Conservation (phyloP, 2,329 filamentous ascomycete species). For the Penicillium frequentans region DNA sequence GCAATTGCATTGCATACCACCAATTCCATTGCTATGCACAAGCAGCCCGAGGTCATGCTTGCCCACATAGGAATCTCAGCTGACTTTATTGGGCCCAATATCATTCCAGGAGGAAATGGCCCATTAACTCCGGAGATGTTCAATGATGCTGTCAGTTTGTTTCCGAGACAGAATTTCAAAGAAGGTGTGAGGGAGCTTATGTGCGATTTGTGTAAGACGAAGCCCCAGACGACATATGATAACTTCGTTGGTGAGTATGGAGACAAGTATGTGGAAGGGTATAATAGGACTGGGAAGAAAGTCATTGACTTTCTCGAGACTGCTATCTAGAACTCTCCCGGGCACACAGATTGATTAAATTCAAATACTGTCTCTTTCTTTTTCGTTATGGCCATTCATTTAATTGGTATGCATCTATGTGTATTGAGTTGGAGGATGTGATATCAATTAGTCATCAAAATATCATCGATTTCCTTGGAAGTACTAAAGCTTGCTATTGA, state of each 20-base stretch:
- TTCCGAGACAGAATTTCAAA: slow-evolving; percentile 37
- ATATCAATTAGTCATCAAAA: too few relatives aligned
- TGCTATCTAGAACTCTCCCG: neutral
- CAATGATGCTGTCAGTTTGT: slow-evolving; percentile 32
- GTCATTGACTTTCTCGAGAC: neutral
- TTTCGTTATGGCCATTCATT: too few relatives aligned
- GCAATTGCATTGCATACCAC: slow-evolving; percentile 50
- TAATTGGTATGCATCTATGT: too few relatives aligned
- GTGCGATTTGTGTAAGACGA: slow-evolving; percentile 42
- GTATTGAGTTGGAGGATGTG: too few relatives aligned
- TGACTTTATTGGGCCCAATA: slow-evolving; percentile 40
- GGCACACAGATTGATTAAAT: too few relatives aligned
- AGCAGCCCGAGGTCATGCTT: slow-evolving; percentile 45
- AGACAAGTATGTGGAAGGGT: slow-evolving; percentile 5
- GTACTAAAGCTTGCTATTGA: too few relatives aligned
- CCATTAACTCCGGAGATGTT: slow-evolving; percentile 32
- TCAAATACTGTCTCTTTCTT: too few relatives aligned
- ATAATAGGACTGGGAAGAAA: neutral
- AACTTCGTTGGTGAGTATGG: slow-evolving; percentile 32
- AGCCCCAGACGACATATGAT: slow-evolving; percentile 43
- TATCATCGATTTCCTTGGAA: too few relatives aligned
- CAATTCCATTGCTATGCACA: slow-evolving; percentile 40
- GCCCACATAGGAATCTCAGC: slow-evolving; percentile 35
- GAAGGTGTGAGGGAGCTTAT: slow-evolving; percentile 39
- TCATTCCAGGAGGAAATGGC: slow-evolving; percentile 22